These are phyloP conservation scores for Physocladia obscura DNA, from an alignment of 192 early-diverging fungal species.

Conservation along the genomic window DNA sequence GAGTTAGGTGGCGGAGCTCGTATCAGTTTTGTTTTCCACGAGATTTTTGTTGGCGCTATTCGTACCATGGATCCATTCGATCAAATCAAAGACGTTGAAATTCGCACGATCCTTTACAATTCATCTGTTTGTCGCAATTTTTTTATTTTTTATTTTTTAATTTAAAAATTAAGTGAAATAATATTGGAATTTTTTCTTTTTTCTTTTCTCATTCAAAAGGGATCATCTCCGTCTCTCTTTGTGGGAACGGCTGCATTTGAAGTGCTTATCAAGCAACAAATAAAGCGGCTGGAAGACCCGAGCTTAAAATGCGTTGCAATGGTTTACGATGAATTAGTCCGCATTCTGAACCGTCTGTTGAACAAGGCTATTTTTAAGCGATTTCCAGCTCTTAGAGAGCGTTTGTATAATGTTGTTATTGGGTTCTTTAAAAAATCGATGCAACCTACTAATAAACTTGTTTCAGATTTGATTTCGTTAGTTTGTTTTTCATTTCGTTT, in stretches of 20 bases:
- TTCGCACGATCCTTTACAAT: slow-evolving; percentile 98
- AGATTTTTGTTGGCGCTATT: slow-evolving; percentile 88
- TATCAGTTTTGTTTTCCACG: slow-evolving; percentile 99
- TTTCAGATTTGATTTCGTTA: slow-evolving; percentile 84
- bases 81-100: slow-evolving; percentile 98
- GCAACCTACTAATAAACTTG: slow-evolving; percentile 91
- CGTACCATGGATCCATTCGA: slow-evolving; percentile 97
- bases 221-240: slow-evolving; percentile 97
- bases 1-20: slow-evolving; percentile 98
- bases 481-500: no score
- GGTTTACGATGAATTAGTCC: slow-evolving; percentile 96
- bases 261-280: slow-evolving; percentile 98
- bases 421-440: slow-evolving; percentile 90
- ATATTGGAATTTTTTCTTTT: not conserved
- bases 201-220: slow-evolving; percentile 42
- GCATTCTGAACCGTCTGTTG: slow-evolving; percentile 90
- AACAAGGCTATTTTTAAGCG: slow-evolving; percentile 93
- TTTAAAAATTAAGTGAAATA: no score
- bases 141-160: no score
- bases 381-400: slow-evolving; percentile 92
- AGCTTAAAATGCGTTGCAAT: slow-evolving; percentile 91
- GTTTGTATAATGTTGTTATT: slow-evolving; percentile 91
- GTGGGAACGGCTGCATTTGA: slow-evolving; percentile 97
- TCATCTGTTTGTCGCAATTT: no score
- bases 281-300: slow-evolving; percentile 96